These are phyloP conservation scores for Lipomyces yamanashiensis DNA, from an alignment of 805 yeast genomes.

Conservation along the genomic window DNA sequence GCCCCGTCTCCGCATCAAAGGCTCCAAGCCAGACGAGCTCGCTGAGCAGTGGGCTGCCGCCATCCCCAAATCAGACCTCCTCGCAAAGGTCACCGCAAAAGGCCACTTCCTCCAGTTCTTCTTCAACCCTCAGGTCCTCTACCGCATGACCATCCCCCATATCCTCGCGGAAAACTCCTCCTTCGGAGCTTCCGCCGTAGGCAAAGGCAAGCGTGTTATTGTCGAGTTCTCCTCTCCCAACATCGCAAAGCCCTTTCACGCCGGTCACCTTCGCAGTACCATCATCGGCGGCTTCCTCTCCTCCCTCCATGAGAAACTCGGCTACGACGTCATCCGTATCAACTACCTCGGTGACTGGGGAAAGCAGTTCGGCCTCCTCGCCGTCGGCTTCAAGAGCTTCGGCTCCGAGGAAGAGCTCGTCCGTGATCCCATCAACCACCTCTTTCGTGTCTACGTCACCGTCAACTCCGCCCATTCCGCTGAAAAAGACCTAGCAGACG, in stretches of 20 bases:
- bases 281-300: slow-evolving; percentile 96
- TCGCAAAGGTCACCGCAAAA: slow-evolving; percentile 74
- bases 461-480: slow-evolving; percentile 75
- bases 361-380: slow-evolving; percentile 94
- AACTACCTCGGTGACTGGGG: slow-evolving; percentile 99
- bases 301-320: slow-evolving; percentile 85
- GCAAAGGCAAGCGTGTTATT: slow-evolving; percentile 68
- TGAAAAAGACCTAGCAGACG: slow-evolving; percentile 60
- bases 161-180: slow-evolving; percentile 55
- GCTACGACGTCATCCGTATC: slow-evolving; percentile 90
- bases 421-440: slow-evolving; percentile 87
- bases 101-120: slow-evolving; percentile 93
- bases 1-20: slow-evolving; percentile 85
- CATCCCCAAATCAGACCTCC: slow-evolving; percentile 73
- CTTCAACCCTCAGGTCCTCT: slow-evolving; percentile 69
- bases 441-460: slow-evolving; percentile 90
- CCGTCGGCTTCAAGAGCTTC: slow-evolving; percentile 86
- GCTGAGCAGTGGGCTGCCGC: slow-evolving; percentile 78
- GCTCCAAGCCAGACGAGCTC: slow-evolving; percentile 73
- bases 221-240: slow-evolving; percentile 97
- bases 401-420: slow-evolving; percentile 77
- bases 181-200: slow-evolving; percentile 79
- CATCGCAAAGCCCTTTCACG: slow-evolving; percentile 99
- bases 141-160: slow-evolving; percentile 70
- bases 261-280: slow-evolving; percentile 97